A percentile compares a stretch with the other conserved stretches of the same genome.
Conservation (phyloP, 2,329 filamentous ascomycete genomes). For the Phyllosticta capitalensis region DNA sequence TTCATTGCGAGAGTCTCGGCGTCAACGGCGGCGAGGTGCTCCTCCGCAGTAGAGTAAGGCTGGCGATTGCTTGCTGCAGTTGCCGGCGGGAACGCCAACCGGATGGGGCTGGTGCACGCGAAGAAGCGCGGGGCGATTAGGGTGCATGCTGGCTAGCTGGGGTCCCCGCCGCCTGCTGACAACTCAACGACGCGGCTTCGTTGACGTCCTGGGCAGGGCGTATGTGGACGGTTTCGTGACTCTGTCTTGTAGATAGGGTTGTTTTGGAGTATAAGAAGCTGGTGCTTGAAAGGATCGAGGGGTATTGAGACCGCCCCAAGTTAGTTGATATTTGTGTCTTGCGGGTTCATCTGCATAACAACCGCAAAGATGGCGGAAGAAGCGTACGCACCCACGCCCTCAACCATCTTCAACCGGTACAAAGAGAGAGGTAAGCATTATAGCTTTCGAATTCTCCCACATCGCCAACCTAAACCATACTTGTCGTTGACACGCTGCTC, state of each 20-base stretch:
- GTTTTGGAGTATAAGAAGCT: too few relatives aligned
- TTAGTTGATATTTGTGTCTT: too few relatives aligned
- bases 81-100: neutral
- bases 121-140: neutral
- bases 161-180: too few relatives aligned
- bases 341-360: too few relatives aligned
- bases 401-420: conserved; percentile 53
- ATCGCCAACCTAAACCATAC: too few relatives aligned
- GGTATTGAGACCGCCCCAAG: too few relatives aligned
- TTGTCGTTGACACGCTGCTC: too few relatives aligned
- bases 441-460: neutral
- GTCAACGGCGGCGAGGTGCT: neutral
- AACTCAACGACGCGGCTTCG: too few relatives aligned
- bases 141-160: neutral
- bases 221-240: too few relatives aligned
- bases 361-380: conserved; percentile 3
- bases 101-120: neutral
- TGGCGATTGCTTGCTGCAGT: neutral
- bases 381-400: conserved; percentile 52
- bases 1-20: neutral
- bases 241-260: too few relatives aligned
- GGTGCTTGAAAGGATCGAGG: too few relatives aligned
- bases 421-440: conserved; percentile 47
- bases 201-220: too few relatives aligned
- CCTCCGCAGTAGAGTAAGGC: neutral